Base-by-base conservation (phyloP, 1,139 yeast genomes). In the Saccharomyces hybrid region DNA sequence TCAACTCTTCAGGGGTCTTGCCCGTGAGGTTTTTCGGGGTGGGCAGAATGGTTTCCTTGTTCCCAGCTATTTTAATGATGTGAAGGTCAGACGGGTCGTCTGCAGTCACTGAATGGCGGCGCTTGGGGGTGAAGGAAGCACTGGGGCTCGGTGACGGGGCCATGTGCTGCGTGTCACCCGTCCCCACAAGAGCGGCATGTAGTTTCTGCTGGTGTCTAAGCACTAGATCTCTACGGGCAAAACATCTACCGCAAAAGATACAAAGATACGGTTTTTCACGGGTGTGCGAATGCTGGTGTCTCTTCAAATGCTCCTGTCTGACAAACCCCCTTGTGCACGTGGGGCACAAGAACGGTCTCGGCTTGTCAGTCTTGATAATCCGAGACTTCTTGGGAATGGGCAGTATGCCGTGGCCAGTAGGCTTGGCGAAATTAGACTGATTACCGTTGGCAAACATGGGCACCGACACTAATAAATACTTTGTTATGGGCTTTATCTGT, bases 311-410 rank as follows among this genome's bases (percentile, higher is more conserved):
- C 71, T 93, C 99, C 55, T 89, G 78, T 53, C 99, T 78, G 2
- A 97, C 98, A 77, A 93, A 93, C 2, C 97, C 96, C 60, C 99
- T 78, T 0, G 98, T 89, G 71, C 99, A 93, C 11, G 87, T 87
- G 28, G 84, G 79, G 70, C 99, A 93, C 31, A 88, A 83, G 68
- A 88, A 95, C 8, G 96, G 93, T 56, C 98, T 76, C 2, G 98
- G 98, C 68, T 89, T 89, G 66, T 86, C 89, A 0, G 93, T 88
- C 70, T 89, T 87, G 65, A 88, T 86, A 60, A 84, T 80, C 53
- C 88, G 84, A 8, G 95, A 85, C 67, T 89, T 89, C 63, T 87
- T 86, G 34, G 96, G 96, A 49, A 89, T 88, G 12, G 95, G 96
- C 68, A 84, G 85, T 38, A 75, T 52, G 14, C 71, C 71, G 32